Evolutionary conservation across 192 early-diverging fungal species (phyloP).

Genomic region (Radiomyces spectabilis): DNA sequence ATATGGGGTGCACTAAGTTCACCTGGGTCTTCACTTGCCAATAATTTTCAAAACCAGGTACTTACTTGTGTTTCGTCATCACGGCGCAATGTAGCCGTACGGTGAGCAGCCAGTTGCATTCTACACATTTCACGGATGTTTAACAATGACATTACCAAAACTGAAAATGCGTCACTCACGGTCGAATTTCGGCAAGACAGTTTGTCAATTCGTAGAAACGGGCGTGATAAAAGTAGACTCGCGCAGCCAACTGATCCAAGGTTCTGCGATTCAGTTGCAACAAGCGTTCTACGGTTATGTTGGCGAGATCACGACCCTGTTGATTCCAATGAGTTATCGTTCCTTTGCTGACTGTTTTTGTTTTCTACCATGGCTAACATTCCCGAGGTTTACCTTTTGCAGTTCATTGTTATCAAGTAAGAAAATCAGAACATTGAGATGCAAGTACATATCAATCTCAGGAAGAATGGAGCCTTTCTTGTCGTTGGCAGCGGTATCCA

Average conservation of each 20-base stretch:
- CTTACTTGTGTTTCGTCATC: constrained; percentile 84
- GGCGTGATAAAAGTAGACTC: constrained; percentile 90
- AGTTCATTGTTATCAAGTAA: constrained; percentile 72
- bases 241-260: constrained; percentile 82
- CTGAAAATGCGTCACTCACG: constrained; percentile 39
- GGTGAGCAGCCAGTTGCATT: constrained; percentile 70
- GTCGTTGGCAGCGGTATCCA: constrained; percentile 35
- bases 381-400: constrained; percentile 59
- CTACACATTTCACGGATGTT: constrained; percentile 36
- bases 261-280: constrained; percentile 78
- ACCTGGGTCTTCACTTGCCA: background rate
- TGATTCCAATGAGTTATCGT: no score
- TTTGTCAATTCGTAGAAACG: constrained; percentile 80
- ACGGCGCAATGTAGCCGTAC: constrained; percentile 84
- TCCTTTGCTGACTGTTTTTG: no score
- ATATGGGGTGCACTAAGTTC: background rate
- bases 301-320: constrained; percentile 67
- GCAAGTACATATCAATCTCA: constrained; percentile 82
- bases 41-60: no score
- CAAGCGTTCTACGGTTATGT: constrained; percentile 54
- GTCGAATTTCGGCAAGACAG: constrained; percentile 66
- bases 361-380: no score
- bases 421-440: constrained; percentile 71
- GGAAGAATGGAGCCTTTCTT: constrained; percentile 38
- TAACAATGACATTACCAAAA: background rate